phyloP scores from a whole-genome alignment of 2,329 filamentous ascomycete genomes.

The Diaporthe humulicola region DNA sequence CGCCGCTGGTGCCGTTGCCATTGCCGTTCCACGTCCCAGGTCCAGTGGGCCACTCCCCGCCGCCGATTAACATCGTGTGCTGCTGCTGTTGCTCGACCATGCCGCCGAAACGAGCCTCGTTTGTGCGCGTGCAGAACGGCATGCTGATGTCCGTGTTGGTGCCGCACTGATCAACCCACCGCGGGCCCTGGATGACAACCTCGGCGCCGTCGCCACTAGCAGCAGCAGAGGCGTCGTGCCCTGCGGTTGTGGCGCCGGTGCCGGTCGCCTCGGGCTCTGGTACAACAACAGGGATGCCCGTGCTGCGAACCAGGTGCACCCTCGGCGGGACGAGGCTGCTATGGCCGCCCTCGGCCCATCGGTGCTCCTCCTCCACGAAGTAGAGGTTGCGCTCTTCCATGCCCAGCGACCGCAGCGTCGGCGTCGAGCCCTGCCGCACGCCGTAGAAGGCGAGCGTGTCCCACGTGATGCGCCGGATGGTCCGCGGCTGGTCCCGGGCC shows the following conservation, averaged over 20 bases:
- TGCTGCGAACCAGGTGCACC: constrained; percentile 61
- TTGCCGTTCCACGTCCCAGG: constrained; percentile 39
- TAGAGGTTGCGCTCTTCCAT: constrained; percentile 67
- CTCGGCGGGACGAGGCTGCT: constrained; percentile 54
- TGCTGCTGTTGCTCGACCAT: not conserved
- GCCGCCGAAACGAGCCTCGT: constrained; percentile 15
- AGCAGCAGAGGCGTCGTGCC: not conserved
- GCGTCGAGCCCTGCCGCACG: constrained; percentile 65
- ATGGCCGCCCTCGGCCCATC: constrained; percentile 62
- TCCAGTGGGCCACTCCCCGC: constrained; percentile 2
- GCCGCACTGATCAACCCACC: constrained; percentile 62
- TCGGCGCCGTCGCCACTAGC: not conserved
- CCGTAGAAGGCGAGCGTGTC: constrained; percentile 65
- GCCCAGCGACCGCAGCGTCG: constrained; percentile 62
- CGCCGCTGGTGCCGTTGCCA: not conserved
- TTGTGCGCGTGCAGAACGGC: constrained; percentile 60
- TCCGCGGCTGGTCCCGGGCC: constrained; percentile 60
- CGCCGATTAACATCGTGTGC: constrained; percentile 43
- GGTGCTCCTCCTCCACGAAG: constrained; percentile 68
- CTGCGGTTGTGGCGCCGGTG: not conserved
- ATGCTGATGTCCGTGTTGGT: constrained; percentile 56
- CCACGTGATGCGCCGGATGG: constrained; percentile 64
- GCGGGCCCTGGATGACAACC: constrained; percentile 58
- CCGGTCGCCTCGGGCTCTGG: constrained; percentile 30
- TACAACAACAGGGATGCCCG: constrained; percentile 64